These are phyloP conservation scores for Tulasnella sp. DNA, from an alignment of 768 basidiomycete species.

Conservation along the genomic window DNA sequence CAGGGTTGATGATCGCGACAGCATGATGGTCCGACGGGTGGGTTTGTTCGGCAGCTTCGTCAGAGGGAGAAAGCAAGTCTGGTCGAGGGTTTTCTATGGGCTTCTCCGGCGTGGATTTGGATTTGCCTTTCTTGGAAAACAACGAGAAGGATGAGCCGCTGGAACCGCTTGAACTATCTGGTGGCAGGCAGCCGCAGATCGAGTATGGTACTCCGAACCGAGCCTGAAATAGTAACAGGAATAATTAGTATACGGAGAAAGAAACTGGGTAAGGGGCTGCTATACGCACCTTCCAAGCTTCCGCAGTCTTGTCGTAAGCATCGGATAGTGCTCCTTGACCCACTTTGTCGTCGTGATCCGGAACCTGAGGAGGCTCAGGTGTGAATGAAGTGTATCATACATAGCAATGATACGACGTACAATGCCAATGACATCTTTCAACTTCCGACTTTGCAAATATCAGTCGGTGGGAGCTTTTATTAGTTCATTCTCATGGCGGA, in stretches of 20 bases:
- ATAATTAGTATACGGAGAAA: too few relatives aligned
- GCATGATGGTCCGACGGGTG: conserved; percentile 37
- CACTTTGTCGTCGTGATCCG: conserved; percentile 55
- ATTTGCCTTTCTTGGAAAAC: conserved; percentile 24
- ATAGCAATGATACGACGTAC: not conserved
- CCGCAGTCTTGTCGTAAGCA: conserved; percentile 56
- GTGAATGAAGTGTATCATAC: too few relatives aligned
- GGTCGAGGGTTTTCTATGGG: conserved; percentile 35
- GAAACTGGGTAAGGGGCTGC: not conserved
- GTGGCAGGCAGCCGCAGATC: conserved; percentile 62
- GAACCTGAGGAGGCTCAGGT: not conserved
- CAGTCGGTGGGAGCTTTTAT: too few relatives aligned
- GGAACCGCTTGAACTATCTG: not conserved
- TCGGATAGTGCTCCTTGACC: conserved; percentile 52
- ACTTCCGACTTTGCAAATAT: not conserved
- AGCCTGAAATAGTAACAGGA: conserved; percentile 42
- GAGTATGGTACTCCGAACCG: conserved; percentile 60
- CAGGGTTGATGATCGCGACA: conserved; percentile 31
- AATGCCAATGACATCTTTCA: not conserved
- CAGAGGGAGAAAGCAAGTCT: conserved; percentile 33
- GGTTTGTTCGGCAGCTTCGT: conserved; percentile 36
- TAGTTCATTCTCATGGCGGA: too few relatives aligned
- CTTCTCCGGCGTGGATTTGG: not conserved
- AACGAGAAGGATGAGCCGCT: not conserved
- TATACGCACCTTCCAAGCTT: conserved; percentile 50